Evolutionary conservation across 1,284 basidiomycete genomes (phyloP), one percentile per base, ranked within the genome.

Genomic region (Ceratobasidium sp.): DNA sequence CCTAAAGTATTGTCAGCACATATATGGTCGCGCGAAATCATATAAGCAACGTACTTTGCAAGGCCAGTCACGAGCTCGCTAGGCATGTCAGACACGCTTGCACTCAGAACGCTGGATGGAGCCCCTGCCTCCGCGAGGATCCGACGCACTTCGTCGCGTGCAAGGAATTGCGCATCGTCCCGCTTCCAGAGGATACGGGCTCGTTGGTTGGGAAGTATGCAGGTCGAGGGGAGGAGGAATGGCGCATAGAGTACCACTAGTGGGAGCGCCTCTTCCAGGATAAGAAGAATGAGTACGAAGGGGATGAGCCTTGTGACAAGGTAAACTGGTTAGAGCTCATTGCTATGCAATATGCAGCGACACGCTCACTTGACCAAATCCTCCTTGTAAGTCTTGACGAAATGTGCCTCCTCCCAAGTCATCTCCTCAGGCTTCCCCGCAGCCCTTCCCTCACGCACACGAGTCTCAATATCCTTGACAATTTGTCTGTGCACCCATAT

Each of bases 221-320:
- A 95, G 1, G 94, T 95, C 2, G 93, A 95, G 0, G 94, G 94
- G 38, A 96, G 87, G 82, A 95, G 86, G 78, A 87, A 88, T 1
- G 94, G 94, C n/a, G 88, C 90, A 79, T 93, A 96, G 75, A 96
- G 87, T 35, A 93, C 93, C 74, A 95, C 87, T 73, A 96, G 85
- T 11, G 94, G 94, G 73, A 96, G 87, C 54, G 93, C 81, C 80
- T 96, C 94, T 80, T 96, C 94, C 2, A 93, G 82, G 23, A 94
- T 82, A 35, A 93, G 80, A 49, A 94, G 84, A 73, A 94, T 89
- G 76, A 93, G 78, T 13, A 94, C 78, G 82, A 96, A 96, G 0
- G 94, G 92, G 0, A 94, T 83, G 52, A 96, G 85, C 82, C 93
- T 95, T 38, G 35, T 30, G 47, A 59, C 77, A 38, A 63, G 21